A percentile compares a stretch with the other conserved stretches of the same genome.
Evolutionary conservation across 768 basidiomycete species (phyloP).

Genomic region (Gymnopilus junonius): DNA sequence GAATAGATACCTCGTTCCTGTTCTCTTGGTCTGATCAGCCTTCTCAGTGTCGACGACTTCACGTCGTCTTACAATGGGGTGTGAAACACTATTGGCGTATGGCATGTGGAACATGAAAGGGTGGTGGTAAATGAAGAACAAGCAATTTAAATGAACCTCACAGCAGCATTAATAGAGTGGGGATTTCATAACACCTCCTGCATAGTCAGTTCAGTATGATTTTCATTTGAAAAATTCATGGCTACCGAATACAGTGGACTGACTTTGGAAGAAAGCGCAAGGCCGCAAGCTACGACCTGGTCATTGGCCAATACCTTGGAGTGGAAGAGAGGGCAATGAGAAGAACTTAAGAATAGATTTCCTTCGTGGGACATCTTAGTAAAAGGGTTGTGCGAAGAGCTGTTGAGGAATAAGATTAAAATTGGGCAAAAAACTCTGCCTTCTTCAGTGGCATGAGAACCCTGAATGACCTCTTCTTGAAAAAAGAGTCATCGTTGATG

Average conservation of each 20-base stretch:
- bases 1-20: no score
- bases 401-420: background rate
- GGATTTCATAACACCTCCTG: background rate
- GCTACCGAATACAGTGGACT: background rate
- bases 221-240: background rate
- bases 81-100: conserved; percentile 1
- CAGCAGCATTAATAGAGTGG: background rate
- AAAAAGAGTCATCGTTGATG: background rate
- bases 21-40: no score
- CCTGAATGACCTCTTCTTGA: background rate
- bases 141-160: background rate
- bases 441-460: background rate
- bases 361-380: background rate
- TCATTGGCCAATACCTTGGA: background rate
- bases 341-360: background rate
- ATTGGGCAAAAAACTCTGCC: background rate
- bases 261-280: background rate
- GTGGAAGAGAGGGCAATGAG: background rate
- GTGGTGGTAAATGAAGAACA: conserved; percentile 3
- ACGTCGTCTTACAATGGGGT: no score
- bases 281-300: background rate
- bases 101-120: conserved; percentile 18
- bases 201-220: no score
- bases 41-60: no score
- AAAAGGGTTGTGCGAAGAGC: background rate